Percentiles rank a stretch among this genome's conserved stretches.
These are phyloP conservation scores for Pilobolus umbonatus DNA, from an alignment of 192 early-diverging fungal genomes.

Conservation along the genomic window DNA sequence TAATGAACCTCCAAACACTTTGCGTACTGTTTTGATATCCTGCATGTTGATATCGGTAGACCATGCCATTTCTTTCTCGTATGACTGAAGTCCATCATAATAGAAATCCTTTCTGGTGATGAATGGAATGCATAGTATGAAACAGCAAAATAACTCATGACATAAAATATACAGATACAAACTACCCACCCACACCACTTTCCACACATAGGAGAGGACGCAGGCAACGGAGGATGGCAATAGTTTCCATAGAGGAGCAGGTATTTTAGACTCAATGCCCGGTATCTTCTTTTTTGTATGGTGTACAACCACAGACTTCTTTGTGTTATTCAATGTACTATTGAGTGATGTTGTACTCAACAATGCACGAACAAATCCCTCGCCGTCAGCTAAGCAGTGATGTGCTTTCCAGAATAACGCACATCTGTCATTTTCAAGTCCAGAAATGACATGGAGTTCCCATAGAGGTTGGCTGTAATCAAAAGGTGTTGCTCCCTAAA, in stretches of 20 bases:
- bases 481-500: conserved; percentile 21
- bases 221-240: background rate
- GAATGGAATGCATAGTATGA: background rate
- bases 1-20: conserved; percentile 30
- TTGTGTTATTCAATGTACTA: conserved; percentile 5
- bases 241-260: background rate
- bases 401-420: conserved; percentile 36
- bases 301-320: background rate
- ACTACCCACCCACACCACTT: background rate
- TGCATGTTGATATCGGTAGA: conserved; percentile 21
- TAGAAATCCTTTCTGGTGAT: conserved; percentile 9
- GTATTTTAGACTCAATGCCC: background rate
- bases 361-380: conserved; percentile 21
- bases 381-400: conserved; percentile 29
- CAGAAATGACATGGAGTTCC: conserved; percentile 22
- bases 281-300: background rate
- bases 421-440: conserved; percentile 15
- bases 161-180: background rate
- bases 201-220: background rate
- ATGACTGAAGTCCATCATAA: conserved; percentile 22
- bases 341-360: conserved; percentile 16
- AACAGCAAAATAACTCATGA: conserved; percentile 11
- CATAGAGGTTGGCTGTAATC: conserved; percentile 22
- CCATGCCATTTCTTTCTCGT: conserved; percentile 30
- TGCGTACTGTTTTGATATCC: conserved; percentile 18